Evolutionary conservation across 805 yeast genomes (phyloP), one percentile per base, ranked within the genome.

Genomic region (Yamadazyma paraphyllophila): DNA sequence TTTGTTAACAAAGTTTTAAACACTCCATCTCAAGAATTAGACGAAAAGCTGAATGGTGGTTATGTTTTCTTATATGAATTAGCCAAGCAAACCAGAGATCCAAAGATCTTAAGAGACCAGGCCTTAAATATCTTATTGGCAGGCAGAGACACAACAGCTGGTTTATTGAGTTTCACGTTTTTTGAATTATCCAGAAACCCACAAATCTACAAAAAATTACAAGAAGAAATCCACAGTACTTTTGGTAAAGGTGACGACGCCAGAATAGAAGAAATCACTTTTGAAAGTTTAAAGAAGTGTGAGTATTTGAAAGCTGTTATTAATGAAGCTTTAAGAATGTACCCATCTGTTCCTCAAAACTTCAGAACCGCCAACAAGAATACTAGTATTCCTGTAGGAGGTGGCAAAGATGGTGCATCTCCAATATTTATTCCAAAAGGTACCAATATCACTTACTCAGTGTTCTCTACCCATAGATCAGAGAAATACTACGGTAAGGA

Each of bases 131-230:
- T 69, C 38, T 61, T 69, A 59, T 54, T 69, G 30, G 74, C 74
- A 33, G 74, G 73, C 13, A 66, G 74, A 61, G 74, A 69, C 52
- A 69, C 74, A 27, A 69, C 74, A 17, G 74, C 74, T 11, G 73
- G 70, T 1, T 58, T 66, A 44, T 58, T 68, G 48, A 64, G 71
- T 20, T 66, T 66, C 45, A 48, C 62, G 7, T 48, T 67, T 41
- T 65, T 55, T 41, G 72, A 67, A 53, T 59, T 69, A 41, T 56
- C 73, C 2, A 58, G 67, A 52, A 56, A 66, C 49, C 71, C 67
- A 7, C 50, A 55, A n/a, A 44, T 66, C 9, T 67, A 55, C 56
- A 54, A 51, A 15, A 66, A 62, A 45, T 62, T 69, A 50, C 60
- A 56, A 46, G 51, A 52, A 10, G 72, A 66, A 47, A 55, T 69